Base-by-base conservation (phyloP, 345 rosid genomes). In the Turritis glabra region DNA sequence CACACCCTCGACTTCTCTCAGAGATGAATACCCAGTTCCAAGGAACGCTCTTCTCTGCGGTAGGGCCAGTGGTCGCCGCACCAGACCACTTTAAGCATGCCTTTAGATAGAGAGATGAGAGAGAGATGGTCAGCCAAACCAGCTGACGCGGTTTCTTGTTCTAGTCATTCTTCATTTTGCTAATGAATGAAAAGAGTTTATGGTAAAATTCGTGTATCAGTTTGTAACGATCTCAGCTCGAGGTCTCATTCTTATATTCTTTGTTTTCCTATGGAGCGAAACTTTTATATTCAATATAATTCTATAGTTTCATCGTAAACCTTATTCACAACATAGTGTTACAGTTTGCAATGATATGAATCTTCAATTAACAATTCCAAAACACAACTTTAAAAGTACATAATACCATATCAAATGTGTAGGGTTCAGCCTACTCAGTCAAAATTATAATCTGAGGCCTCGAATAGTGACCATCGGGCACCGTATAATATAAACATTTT, bases 21-120 rank as follows among this genome's bases (percentile, higher is more conserved):
- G 99, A 76, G 99, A 95, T 64, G 99, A 95, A 46, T 92, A 59
- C 63, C 98, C 92, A 3, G 83, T 92, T 64, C 99, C 99, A 0
- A 92, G 80, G 86, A 92, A 95, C 41, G 91, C 99, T 41, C 86
- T 83, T 69, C 82, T 89, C 30, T 95, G 99, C 5, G 99, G 98
- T 1, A 85, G 74, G 68, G 99, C 98, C 0, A 74, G 67, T 2
- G 98, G 97, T 37, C 84, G 84, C 5, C 83, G 72, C 78, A 94
- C 97, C 15, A 73, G 98, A 62, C 98, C 98, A 6, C 79, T 85
- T 48, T 89, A 67, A 82, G 52, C 0, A 13, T n/a, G 29, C 14
- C 30, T 50, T 74, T 26, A 57, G 73, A 48, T 48, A 75, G 61
- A 46, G 72, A 56, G 11, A 38, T 58, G 54, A 74, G 48, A 46